A percentile compares a stretch with the other conserved stretches of the same genome.
Conservation (phyloP, 208 protist species). For the Naegleria fowleri region DNA sequence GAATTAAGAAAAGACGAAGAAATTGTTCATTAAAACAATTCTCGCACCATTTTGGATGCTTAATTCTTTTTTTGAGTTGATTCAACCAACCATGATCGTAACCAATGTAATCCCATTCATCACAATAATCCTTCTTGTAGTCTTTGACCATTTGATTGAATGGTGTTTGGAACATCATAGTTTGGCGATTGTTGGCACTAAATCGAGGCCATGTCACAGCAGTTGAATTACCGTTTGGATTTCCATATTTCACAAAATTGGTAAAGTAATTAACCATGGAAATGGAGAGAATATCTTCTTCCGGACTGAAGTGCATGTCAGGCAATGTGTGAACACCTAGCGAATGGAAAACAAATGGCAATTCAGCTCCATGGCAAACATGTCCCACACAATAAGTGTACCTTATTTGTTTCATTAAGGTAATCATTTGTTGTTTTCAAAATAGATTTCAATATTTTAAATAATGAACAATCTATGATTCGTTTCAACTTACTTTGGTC, state of each 20-base stretch:
- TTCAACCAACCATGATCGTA: background rate
- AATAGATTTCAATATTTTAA: too few species aligned
- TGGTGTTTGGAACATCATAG: background rate
- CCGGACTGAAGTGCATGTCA: background rate
- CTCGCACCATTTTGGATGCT: too few species aligned
- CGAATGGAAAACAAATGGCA: slow-evolving; percentile 5
- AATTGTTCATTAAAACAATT: too few species aligned
- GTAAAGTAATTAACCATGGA: background rate
- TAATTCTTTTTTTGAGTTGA: background rate
- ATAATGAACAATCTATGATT: too few species aligned
- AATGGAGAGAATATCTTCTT: background rate
- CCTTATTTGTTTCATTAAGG: too few species aligned
- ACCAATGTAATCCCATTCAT: background rate
- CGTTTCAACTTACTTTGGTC: background rate
- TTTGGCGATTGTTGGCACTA: background rate
- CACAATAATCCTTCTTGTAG: background rate
- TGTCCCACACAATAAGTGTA: background rate
- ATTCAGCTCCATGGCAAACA: slow-evolving; percentile 16
- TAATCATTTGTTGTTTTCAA: too few species aligned
- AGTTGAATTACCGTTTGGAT: background rate
- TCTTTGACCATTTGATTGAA: background rate
- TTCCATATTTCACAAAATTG: slow-evolving; percentile 17
- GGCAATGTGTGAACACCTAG: background rate
- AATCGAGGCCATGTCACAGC: background rate
- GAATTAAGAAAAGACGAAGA: too few species aligned